A percentile compares a stretch with the other conserved stretches of the same genome.
These are phyloP conservation scores for Pulveroboletus frians DNA, from an alignment of 768 basidiomycete genomes.

Conservation along the genomic window DNA sequence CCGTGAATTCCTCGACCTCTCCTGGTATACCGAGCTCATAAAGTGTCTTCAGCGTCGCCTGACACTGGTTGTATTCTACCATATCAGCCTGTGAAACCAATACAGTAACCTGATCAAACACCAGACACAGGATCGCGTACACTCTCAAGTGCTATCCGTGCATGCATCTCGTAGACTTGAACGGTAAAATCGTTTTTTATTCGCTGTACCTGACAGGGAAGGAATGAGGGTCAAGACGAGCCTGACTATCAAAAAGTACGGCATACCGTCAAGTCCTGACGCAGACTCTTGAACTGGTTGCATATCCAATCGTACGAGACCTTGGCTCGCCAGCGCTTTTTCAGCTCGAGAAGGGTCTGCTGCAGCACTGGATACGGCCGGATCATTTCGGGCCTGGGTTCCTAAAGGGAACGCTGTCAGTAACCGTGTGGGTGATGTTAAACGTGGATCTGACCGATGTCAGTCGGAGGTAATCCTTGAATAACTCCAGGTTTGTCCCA, in stretches of 20 bases:
- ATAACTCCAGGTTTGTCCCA: slow-evolving; percentile 81
- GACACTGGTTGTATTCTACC: slow-evolving; percentile 99
- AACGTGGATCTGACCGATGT: slow-evolving; percentile 61
- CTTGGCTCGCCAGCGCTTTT: slow-evolving; percentile 82
- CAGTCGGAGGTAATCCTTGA: slow-evolving; percentile 93
- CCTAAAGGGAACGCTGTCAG: slow-evolving; percentile 43
- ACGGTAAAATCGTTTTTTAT: slow-evolving; percentile 99
- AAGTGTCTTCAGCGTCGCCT: slow-evolving; percentile 80
- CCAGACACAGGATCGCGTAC: slow-evolving; percentile 39
- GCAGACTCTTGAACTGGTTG: slow-evolving; percentile 95
- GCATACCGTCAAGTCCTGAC: slow-evolving; percentile 95
- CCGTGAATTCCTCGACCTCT: slow-evolving; percentile 92
- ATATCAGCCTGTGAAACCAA: slow-evolving; percentile 70
- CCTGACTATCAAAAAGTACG: not conserved
- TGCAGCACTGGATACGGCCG: slow-evolving; percentile 82
- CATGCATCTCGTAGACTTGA: slow-evolving; percentile 96
- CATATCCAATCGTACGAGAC: slow-evolving; percentile 83
- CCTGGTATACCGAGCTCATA: slow-evolving; percentile 94
- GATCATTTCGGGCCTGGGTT: slow-evolving; percentile 91
- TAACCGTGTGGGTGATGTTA: not conserved
- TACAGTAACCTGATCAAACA: slow-evolving; percentile 12
- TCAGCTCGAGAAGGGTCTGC: slow-evolving; percentile 81
- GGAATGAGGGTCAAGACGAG: slow-evolving; percentile 6
- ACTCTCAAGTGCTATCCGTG: slow-evolving; percentile 90
- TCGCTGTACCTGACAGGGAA: slow-evolving; percentile 74